These are phyloP conservation scores for Hypericum androsaemum DNA, from an alignment of 345 rosid genomes.

Conservation along the genomic window DNA sequence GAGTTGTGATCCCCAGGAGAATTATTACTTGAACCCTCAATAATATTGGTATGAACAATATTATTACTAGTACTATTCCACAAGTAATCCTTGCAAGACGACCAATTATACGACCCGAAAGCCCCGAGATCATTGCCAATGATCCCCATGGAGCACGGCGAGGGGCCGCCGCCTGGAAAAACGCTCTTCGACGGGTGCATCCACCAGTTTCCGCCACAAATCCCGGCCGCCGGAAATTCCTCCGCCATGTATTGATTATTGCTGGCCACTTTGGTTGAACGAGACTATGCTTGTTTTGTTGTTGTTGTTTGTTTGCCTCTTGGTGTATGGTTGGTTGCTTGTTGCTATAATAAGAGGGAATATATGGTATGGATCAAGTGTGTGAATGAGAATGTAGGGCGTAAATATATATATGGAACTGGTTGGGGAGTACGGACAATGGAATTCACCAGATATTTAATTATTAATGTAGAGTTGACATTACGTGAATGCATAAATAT, in stretches of 20 bases:
- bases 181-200: conserved; percentile 25
- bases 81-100: too few species aligned
- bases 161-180: conserved; percentile 26
- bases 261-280: not conserved
- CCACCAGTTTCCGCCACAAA: conserved; percentile 66
- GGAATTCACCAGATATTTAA: conserved; percentile 27
- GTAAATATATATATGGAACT: conserved; percentile 22
- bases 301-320: not conserved
- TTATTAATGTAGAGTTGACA: conserved; percentile 29
- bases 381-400: not conserved
- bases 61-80: too few species aligned
- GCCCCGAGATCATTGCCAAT: not conserved
- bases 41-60: too few species aligned
- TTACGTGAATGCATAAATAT: too few species aligned
- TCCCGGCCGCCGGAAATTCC: conserved; percentile 44
- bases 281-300: not conserved
- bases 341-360: not conserved
- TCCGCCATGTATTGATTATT: conserved; percentile 40
- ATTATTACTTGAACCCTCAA: too few species aligned
- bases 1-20: too few species aligned
- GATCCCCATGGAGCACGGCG: conserved; percentile 29
- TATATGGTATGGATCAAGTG: not conserved
- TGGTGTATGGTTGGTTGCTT: not conserved
- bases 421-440: conserved; percentile 19
- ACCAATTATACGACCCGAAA: too few species aligned